Evolutionary conservation across 192 early-diverging fungal species (phyloP), one percentile per base, ranked within the genome.

Genomic region (Dissophora ornata): DNA sequence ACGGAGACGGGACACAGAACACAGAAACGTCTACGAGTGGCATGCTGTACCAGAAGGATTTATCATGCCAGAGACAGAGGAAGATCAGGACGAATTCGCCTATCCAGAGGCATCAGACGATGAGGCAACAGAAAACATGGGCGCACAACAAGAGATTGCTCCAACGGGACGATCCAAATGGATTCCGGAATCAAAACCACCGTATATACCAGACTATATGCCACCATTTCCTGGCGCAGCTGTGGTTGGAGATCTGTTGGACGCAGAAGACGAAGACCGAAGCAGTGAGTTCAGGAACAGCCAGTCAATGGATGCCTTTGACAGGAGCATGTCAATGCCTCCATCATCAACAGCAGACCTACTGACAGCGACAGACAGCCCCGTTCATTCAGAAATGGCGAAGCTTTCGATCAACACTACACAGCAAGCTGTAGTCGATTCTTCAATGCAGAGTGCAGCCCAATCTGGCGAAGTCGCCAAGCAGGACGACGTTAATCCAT

Each of bases 31-130:
- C 36, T 82, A 82, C 56, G 73, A 77, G 33, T 82, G 75, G 58
- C 62, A 53, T 40, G 33, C 41, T 54, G 42, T 82, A 11, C 74
- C 80, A 0, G 69, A 78, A 36, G 67, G 71, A n/a, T 59, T 81
- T 49, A 22, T 59, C 2, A 48, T 63, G 46, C 67, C 67, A 38
- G 49, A 54, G 34, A 70, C 62, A 18, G 64, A 73, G 26, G 70
- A 79, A 11, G 81, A 79, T n/a, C 67, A 75, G 42, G 64, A 60
- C 18, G 70, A 61, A 12, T 64, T 69, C 32, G 70, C 77, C 3
- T 66, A 79, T 38, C 59, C 64, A 21, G 77, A 83, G 21, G 78
- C 61, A 22, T 34, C 54, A 10, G 52, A 60, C 21, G 58, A 52
- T 42, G 57, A 40, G 28, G 28, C 13, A 22, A 30, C 45, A 2